These are phyloP conservation scores for Zalaria sp. DNA, from an alignment of 2,329 filamentous ascomycete species.

Conservation along the genomic window DNA sequence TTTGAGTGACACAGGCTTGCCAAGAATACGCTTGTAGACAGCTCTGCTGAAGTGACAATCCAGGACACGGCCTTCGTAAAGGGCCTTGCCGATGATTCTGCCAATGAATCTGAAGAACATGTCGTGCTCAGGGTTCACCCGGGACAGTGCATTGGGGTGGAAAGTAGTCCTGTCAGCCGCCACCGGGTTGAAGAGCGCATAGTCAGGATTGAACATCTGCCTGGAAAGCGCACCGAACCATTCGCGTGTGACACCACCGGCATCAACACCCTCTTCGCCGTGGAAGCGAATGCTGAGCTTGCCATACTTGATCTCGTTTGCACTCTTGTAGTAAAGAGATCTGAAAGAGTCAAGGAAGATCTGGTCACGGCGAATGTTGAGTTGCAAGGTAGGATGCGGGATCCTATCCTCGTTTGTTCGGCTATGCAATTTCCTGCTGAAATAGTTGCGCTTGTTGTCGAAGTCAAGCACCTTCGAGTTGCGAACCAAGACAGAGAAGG, in stretches of 20 bases:
- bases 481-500: slow-evolving; percentile 89
- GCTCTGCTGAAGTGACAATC: slow-evolving; percentile 98
- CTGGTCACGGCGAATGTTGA: slow-evolving; percentile 81
- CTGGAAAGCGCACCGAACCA: slow-evolving; percentile 97
- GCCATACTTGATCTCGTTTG: slow-evolving; percentile 97
- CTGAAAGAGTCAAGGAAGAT: slow-evolving; percentile 98
- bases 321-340: slow-evolving; percentile 91
- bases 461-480: slow-evolving; percentile 98
- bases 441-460: slow-evolving; percentile 99
- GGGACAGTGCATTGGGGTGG: slow-evolving; percentile 90
- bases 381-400: slow-evolving; percentile 63
- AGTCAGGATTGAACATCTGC: slow-evolving; percentile 98
- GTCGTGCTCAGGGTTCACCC: slow-evolving; percentile 87
- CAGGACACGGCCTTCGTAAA: slow-evolving; percentile 89
- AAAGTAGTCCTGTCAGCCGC: slow-evolving; percentile 96
- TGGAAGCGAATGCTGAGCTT: slow-evolving; percentile 97
- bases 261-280: slow-evolving; percentile 93
- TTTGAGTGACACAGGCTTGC: slow-evolving; percentile 91
- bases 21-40: slow-evolving; percentile 94
- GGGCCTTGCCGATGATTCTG: slow-evolving; percentile 91
- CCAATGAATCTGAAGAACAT: slow-evolving; percentile 99
- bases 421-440: slow-evolving; percentile 81
- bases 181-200: slow-evolving; percentile 89
- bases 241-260: slow-evolving; percentile 90
- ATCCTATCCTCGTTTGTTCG: slow-evolving; percentile 57